Base-by-base conservation (phyloP, 2,329 filamentous ascomycete species). In the Cladophialophora immunda region DNA sequence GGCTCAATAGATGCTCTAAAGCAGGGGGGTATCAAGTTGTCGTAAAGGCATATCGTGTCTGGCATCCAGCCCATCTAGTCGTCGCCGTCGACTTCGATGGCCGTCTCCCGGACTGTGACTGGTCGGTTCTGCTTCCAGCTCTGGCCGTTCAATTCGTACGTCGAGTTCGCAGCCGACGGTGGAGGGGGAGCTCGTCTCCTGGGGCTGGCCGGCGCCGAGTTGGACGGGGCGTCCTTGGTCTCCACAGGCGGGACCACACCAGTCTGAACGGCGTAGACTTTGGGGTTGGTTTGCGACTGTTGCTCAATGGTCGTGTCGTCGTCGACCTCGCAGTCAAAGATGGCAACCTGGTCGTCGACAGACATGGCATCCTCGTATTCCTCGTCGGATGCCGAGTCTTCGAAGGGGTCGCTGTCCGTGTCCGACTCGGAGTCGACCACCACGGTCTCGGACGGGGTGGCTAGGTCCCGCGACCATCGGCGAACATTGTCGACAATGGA, bases 401-500 rank as follows among this genome's bases (percentile, higher is more conserved):
- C 68, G 47, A 70, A 70, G 9, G 68, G 68, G 47, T 70, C 68
- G 1, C 59, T 64, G 32, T 70, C 68, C 4, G 64, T 61, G 29
- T 68, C 67, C 1, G 67, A 68, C 22, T 65, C 66, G 7, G 66
- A 66, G 52, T 70, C 68, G 6, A 70, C 63, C 11, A 68, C 41
- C 19, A 70, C 68, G 19, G 63, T 64, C 53, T 70, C 68, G 2
- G 66, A 36, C 6, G 66, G 68, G n/a, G 60, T 64, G 34, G 66
- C 66, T 17, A 66, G n/a, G 22, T 66, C 64, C 30, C 68, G 68
- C 56, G 65, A 68, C 68, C 68, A 70, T 22, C 66, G 62, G 15
- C 65, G 68, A n/a, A 70, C 64, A 38, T 55, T 70, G 63, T 70
- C 68, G 47, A 70, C 66, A 17, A 70, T 68, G 27, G 65, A 64